These are phyloP conservation scores for Leishmania amazonensis DNA, from an alignment of 208 protist species.

Conservation along the genomic window DNA sequence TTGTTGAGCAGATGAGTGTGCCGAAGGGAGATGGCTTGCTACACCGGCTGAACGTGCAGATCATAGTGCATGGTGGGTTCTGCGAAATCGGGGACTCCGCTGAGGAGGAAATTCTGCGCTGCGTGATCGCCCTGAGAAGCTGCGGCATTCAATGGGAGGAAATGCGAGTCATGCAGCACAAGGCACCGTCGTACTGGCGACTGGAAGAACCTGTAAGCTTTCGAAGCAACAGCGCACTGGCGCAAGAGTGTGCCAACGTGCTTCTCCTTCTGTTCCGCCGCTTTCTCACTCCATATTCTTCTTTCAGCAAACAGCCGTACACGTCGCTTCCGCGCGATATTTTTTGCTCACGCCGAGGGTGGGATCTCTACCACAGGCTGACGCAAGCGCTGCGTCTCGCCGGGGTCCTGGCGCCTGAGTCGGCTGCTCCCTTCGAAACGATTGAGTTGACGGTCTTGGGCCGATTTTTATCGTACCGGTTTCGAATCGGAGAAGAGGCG, in stretches of 20 bases:
- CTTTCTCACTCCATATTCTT: constrained; percentile 52
- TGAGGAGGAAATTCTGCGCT: constrained; percentile 46
- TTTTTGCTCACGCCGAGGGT: constrained; percentile 45
- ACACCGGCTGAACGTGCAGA: constrained; percentile 31
- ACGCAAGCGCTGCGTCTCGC: constrained; percentile 36
- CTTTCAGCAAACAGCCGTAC: constrained; percentile 50
- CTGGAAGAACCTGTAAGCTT: constrained; percentile 1
- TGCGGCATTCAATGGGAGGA: constrained; percentile 21
- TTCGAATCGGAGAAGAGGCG: constrained; percentile 35
- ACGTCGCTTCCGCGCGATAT: constrained; percentile 38
- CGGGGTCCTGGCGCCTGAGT: constrained; percentile 33
- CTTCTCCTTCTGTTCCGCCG: constrained; percentile 72
- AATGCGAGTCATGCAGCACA: constrained; percentile 19
- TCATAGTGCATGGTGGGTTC: constrained; percentile 50
- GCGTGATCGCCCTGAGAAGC: constrained; percentile 16
- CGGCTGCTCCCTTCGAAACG: constrained; percentile 15
- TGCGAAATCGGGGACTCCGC: constrained; percentile 38
- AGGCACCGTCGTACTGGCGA: constrained; percentile 10
- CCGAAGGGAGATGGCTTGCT: constrained; percentile 27
- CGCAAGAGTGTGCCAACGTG: constrained; percentile 26
- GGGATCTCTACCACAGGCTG: constrained; percentile 38
- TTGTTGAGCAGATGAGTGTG: constrained; percentile 29
- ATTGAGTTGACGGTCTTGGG: constrained; percentile 63
- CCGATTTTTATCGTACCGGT: constrained; percentile 61
- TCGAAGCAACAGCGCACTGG: background rate